Conservation (phyloP, 2,329 filamentous ascomycete species). For the Penicillium sp. region DNA sequence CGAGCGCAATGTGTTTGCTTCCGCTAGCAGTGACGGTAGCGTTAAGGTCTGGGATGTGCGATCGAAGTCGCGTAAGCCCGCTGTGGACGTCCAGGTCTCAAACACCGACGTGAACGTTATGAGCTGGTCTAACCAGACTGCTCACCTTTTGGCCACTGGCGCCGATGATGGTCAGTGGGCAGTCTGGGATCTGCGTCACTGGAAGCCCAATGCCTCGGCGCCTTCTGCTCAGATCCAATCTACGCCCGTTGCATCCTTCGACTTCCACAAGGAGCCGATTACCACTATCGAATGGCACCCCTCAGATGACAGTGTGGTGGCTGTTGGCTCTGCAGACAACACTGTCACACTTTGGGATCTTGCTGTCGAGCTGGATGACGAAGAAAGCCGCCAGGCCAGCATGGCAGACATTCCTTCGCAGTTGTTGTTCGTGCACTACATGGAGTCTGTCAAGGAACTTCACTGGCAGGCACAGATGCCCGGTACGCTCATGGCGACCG, state of each 20-base stretch:
- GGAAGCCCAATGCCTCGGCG: slow-evolving; percentile 66
- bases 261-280: slow-evolving; percentile 94
- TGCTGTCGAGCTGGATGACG: slow-evolving; percentile 92
- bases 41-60: slow-evolving; percentile 95
- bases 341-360: slow-evolving; percentile 96
- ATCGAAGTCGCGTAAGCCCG: slow-evolving; percentile 84
- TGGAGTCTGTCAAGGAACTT: slow-evolving; percentile 88
- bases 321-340: slow-evolving; percentile 87
- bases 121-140: slow-evolving; percentile 86
- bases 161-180: slow-evolving; percentile 92
- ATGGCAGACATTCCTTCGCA: slow-evolving; percentile 90
- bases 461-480: slow-evolving; percentile 98
- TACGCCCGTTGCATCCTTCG: slow-evolving; percentile 85
- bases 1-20: slow-evolving; percentile 90
- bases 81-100: slow-evolving; percentile 80
- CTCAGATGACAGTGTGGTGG: slow-evolving; percentile 91
- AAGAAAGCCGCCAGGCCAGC: slow-evolving; percentile 87
- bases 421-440: slow-evolving; percentile 93
- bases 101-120: slow-evolving; percentile 91
- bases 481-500: slow-evolving; percentile 83
- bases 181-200: slow-evolving; percentile 93
- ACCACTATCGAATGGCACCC: slow-evolving; percentile 97
- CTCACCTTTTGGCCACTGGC: slow-evolving; percentile 85
- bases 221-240: slow-evolving; percentile 54
- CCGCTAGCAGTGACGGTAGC: slow-evolving; percentile 88